These are phyloP conservation scores for Xylaria palmicola DNA, from an alignment of 495 filamentous ascomycete genomes.

Conservation along the genomic window DNA sequence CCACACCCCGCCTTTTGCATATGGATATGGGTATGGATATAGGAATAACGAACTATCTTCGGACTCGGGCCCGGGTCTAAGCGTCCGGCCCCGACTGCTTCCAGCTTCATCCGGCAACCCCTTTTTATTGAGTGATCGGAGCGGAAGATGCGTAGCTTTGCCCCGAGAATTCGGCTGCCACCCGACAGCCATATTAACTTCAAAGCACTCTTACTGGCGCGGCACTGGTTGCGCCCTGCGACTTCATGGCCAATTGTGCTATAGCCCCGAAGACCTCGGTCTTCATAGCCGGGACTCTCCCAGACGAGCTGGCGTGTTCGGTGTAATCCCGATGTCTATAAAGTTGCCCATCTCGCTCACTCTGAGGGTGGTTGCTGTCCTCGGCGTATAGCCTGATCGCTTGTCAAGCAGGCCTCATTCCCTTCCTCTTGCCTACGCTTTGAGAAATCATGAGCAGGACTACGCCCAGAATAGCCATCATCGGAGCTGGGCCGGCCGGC, in stretches of 20 bases:
- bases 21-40: no score
- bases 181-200: not conserved
- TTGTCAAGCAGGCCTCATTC: not conserved
- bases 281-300: not conserved
- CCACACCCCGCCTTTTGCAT: not conserved
- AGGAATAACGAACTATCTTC: no score
- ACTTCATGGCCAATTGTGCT: not conserved
- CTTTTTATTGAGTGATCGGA: not conserved
- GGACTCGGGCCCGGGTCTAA: not conserved
- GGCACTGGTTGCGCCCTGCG: not conserved
- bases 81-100: not conserved
- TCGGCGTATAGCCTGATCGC: not conserved
- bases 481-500: constrained; percentile 56
- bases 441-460: not conserved
- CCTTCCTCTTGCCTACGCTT: not conserved
- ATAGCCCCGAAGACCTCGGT: not conserved
- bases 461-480: constrained; percentile 47
- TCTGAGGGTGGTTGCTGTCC: no score
- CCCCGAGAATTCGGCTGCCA: not conserved
- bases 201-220: not conserved
- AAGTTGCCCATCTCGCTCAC: not conserved
- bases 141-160: not conserved
- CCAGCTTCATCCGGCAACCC: not conserved
- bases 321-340: not conserved
- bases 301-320: not conserved